A percentile compares a stretch with the other conserved stretches of the same genome.
phyloP scores from a whole-genome alignment of 768 basidiomycete species.

The Pleurotus cornucopiae region DNA sequence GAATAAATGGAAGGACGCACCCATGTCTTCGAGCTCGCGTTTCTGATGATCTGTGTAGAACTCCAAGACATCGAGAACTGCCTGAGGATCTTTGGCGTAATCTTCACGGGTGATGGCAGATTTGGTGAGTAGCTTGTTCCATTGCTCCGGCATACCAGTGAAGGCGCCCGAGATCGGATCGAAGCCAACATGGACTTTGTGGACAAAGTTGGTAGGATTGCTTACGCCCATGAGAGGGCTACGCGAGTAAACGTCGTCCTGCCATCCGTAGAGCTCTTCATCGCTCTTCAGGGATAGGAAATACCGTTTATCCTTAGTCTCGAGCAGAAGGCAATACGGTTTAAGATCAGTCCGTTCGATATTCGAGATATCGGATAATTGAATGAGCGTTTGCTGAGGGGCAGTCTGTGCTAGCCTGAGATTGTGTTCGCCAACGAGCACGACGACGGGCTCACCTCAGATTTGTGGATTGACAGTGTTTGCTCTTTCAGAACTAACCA shows the following conservation, averaged over 20 bases:
- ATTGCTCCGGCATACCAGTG: constrained; percentile 96
- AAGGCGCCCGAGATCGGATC: constrained; percentile 93
- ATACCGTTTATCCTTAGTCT: constrained; percentile 79
- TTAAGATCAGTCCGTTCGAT: constrained; percentile 93
- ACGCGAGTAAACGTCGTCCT: constrained; percentile 92
- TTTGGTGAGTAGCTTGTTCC: constrained; percentile 94
- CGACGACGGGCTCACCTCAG: constrained; percentile 60
- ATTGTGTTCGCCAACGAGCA: background rate
- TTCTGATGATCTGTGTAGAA: constrained; percentile 99
- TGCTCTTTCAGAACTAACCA: constrained; percentile 86
- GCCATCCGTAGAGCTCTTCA: constrained; percentile 97
- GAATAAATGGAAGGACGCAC: constrained; percentile 23
- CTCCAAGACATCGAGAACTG: constrained; percentile 94
- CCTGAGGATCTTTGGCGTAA: constrained; percentile 94
- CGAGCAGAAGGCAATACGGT: constrained; percentile 88
- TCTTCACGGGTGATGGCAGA: constrained; percentile 98
- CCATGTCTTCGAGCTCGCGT: constrained; percentile 73
- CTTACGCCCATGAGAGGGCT: constrained; percentile 92
- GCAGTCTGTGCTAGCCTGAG: constrained; percentile 33
- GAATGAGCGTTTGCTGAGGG: constrained; percentile 56
- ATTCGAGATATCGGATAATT: constrained; percentile 73
- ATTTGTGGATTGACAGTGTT: constrained; percentile 81
- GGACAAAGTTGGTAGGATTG: constrained; percentile 96
- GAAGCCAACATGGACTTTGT: constrained; percentile 97
- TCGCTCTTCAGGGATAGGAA: constrained; percentile 86